A percentile compares a stretch with the other conserved stretches of the same genome.
These are phyloP conservation scores for Hawksworthiomyces lignivorus DNA, from an alignment of 2,329 filamentous ascomycete genomes.

Conservation along the genomic window DNA sequence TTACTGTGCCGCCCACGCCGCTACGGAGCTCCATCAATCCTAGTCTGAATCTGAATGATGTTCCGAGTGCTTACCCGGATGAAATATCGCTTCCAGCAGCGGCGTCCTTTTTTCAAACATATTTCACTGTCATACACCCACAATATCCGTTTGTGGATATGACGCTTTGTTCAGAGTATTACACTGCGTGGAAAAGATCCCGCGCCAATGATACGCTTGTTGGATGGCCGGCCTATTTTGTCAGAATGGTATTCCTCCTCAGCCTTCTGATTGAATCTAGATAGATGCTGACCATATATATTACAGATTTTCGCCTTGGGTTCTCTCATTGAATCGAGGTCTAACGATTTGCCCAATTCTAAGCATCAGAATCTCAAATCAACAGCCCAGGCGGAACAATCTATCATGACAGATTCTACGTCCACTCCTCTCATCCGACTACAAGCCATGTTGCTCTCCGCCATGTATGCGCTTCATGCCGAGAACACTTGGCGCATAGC, in stretches of 20 bases:
- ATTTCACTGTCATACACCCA: slow-evolving; percentile 9
- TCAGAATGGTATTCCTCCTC: slow-evolving; percentile 7
- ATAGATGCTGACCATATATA: not conserved
- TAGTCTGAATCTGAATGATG: no score
- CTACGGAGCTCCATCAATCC: no score
- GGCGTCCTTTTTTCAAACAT: slow-evolving; percentile 9
- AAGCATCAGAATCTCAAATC: slow-evolving; percentile 10
- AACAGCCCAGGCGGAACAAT: slow-evolving; percentile 11
- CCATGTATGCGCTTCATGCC: slow-evolving; percentile 11
- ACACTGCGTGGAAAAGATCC: slow-evolving; percentile 3
- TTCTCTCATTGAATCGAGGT: slow-evolving; percentile 6
- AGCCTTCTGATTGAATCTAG: not conserved
- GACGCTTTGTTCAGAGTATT: slow-evolving; percentile 6
- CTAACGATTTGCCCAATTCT: slow-evolving; percentile 7
- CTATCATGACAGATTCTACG: slow-evolving; percentile 7
- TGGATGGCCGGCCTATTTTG: slow-evolving; percentile 10
- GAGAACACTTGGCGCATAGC: slow-evolving; percentile 11
- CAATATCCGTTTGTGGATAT: slow-evolving; percentile 11
- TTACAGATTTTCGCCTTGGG: slow-evolving; percentile 9
- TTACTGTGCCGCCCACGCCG: no score
- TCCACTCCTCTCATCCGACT: slow-evolving; percentile 8
- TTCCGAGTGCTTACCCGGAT: no score
- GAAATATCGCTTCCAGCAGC: no score
- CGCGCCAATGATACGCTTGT: not conserved
- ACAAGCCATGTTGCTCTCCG: slow-evolving; percentile 12